Percentiles rank a stretch among this genome's conserved stretches.
Evolutionary conservation across 75 land plant genomes (phyloP).

Genomic region (Ceratopteris richardii): DNA sequence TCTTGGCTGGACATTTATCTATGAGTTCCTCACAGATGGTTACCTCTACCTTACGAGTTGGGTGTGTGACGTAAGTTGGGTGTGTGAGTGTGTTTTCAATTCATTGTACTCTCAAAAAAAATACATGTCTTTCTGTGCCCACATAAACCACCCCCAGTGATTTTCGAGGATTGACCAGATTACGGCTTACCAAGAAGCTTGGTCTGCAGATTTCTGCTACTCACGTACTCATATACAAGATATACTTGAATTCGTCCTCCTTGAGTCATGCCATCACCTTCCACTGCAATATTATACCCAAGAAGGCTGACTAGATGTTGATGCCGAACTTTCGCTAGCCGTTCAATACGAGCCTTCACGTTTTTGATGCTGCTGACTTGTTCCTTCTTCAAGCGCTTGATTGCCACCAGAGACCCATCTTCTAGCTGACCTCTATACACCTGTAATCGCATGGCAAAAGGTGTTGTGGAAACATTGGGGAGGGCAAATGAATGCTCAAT

Average conservation of each 20-base stretch:
- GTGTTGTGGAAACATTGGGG: too few species aligned
- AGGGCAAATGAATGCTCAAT: too few species aligned
- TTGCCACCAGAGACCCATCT: constrained; percentile 62
- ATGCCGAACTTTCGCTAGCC: constrained; percentile 71
- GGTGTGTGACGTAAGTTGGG: too few species aligned
- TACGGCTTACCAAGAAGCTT: constrained; percentile 57
- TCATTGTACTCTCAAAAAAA: too few species aligned
- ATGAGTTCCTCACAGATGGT: too few species aligned
- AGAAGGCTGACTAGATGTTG: constrained; percentile 66
- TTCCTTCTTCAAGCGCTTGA: constrained; percentile 58
- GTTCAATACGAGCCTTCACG: constrained; percentile 61
- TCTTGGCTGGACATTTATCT: too few species aligned
- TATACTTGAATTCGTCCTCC: constrained; percentile 18
- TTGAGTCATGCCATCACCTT: constrained; percentile 25
- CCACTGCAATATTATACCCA: constrained; percentile 49
- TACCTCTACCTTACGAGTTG: too few species aligned
- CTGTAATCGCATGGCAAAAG: too few species aligned
- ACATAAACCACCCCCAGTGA: too few species aligned
- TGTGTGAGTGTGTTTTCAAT: too few species aligned
- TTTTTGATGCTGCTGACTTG: constrained; percentile 25
- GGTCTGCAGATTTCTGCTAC: constrained; percentile 61
- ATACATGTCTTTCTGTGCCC: too few species aligned
- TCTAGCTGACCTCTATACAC: constrained; percentile 64
- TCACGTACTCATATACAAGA: constrained; percentile 65
- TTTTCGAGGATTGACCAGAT: too few species aligned